A percentile compares a stretch with the other conserved stretches of the same genome.
Conservation (phyloP, 1,284 basidiomycete species). For the Schizophyllum commune region DNA sequence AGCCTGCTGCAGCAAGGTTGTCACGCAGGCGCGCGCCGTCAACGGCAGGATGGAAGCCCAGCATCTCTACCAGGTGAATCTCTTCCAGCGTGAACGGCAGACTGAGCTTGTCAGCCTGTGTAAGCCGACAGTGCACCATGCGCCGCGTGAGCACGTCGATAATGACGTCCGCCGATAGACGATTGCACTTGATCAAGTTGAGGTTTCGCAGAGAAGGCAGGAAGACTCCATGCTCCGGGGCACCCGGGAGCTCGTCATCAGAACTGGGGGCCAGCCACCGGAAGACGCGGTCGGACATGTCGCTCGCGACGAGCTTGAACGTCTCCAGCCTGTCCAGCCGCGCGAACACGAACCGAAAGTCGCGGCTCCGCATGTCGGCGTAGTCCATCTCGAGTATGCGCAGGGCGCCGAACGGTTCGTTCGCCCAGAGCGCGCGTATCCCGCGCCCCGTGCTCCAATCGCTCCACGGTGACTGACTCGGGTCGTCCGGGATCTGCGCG, state of each 20-base stretch:
- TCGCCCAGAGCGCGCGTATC: slow-evolving; percentile 47
- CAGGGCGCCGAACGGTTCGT: slow-evolving; percentile 34
- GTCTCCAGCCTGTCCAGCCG: slow-evolving; percentile 42
- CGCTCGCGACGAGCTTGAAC: slow-evolving; percentile 67
- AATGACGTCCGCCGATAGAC: not conserved
- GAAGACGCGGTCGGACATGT: slow-evolving; percentile 64
- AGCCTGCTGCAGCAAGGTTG: not conserved
- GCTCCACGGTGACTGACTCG: slow-evolving; percentile 65
- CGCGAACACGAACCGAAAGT: slow-evolving; percentile 61
- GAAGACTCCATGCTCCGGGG: not conserved
- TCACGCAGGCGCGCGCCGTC: not conserved
- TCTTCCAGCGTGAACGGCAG: not conserved
- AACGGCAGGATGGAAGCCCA: not conserved
- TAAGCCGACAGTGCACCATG: not conserved
- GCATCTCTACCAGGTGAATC: not conserved
- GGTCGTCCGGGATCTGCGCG: slow-evolving; percentile 34
- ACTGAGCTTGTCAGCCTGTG: not conserved
- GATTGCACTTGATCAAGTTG: not conserved
- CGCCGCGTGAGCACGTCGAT: not conserved
- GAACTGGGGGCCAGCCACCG: not conserved
- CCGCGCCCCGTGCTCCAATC: slow-evolving; percentile 75
- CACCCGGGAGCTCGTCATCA: not conserved
- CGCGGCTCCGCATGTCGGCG: slow-evolving; percentile 72
- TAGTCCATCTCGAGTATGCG: slow-evolving; percentile 66
- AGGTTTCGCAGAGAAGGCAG: not conserved